These are phyloP conservation scores for Coemansia sp. DNA, from an alignment of 192 early-diverging fungal genomes.

Conservation along the genomic window DNA sequence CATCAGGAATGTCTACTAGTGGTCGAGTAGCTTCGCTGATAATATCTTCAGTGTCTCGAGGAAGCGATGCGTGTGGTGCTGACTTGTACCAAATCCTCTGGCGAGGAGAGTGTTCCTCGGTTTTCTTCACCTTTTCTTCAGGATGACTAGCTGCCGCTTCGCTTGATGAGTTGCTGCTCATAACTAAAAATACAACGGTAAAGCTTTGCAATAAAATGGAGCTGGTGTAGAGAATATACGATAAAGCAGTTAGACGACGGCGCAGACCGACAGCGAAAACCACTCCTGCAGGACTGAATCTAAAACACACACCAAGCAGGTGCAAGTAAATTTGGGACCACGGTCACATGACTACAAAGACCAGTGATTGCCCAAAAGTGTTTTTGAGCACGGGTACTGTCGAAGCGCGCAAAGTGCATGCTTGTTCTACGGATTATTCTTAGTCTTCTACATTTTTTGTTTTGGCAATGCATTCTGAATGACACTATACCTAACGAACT, in stretches of 20 bases:
- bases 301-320: not conserved
- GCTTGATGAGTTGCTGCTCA: not conserved
- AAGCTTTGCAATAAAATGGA: not conserved
- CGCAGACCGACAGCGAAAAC: not conserved
- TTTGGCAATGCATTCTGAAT: too few relatives aligned
- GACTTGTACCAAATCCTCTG: conserved; percentile 16
- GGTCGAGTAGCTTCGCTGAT: conserved; percentile 42
- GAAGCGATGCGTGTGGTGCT: conserved; percentile 28
- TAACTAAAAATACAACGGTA: not conserved
- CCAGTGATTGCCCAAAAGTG: too few relatives aligned
- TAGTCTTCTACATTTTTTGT: too few relatives aligned
- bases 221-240: not conserved
- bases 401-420: too few relatives aligned
- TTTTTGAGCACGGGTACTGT: too few relatives aligned
- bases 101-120: not conserved
- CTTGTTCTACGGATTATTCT: too few relatives aligned
- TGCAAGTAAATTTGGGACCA: not conserved
- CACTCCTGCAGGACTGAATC: not conserved
- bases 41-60: conserved; percentile 40
- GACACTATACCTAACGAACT: too few relatives aligned
- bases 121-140: not conserved
- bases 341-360: not conserved
- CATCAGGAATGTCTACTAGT: conserved; percentile 31
- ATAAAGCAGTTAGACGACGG: not conserved
- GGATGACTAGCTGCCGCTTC: not conserved